Conservation (phyloP, 179 eudicot genomes). For the Heliamphora ciliata region DNA sequence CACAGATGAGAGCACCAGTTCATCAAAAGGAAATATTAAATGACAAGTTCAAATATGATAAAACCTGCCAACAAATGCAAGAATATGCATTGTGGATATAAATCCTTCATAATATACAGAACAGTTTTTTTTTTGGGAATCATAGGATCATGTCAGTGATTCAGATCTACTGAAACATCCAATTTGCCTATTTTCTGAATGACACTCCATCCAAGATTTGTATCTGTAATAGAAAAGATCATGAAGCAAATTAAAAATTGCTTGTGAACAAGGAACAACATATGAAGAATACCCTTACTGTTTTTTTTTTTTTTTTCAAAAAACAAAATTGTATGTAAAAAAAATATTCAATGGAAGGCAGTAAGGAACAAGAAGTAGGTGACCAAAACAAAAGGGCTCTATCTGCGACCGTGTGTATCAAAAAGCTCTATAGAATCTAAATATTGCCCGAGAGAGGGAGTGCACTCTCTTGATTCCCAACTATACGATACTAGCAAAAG, state of each 20-base stretch:
- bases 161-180: neutral
- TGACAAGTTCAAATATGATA: neutral
- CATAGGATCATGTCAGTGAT: neutral
- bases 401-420: too few relatives aligned
- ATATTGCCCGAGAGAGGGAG: too few relatives aligned
- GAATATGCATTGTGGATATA: neutral
- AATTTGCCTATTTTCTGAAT: neutral
- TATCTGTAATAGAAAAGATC: neutral
- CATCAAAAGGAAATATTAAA: neutral
- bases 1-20: neutral
- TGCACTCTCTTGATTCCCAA: too few relatives aligned
- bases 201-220: neutral
- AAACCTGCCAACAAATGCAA: neutral
- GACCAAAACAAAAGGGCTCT: too few relatives aligned
- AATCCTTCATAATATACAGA: neutral
- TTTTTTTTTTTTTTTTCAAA: too few relatives aligned
- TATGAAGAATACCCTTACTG: neutral
- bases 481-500: too few relatives aligned
- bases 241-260: neutral
- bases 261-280: neutral
- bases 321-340: too few relatives aligned
- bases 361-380: too few relatives aligned
- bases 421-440: too few relatives aligned
- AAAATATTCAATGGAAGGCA: neutral
- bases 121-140: neutral